These are phyloP conservation scores for Leptographium procerum DNA, from an alignment of 2,329 filamentous ascomycete species.

Conservation along the genomic window DNA sequence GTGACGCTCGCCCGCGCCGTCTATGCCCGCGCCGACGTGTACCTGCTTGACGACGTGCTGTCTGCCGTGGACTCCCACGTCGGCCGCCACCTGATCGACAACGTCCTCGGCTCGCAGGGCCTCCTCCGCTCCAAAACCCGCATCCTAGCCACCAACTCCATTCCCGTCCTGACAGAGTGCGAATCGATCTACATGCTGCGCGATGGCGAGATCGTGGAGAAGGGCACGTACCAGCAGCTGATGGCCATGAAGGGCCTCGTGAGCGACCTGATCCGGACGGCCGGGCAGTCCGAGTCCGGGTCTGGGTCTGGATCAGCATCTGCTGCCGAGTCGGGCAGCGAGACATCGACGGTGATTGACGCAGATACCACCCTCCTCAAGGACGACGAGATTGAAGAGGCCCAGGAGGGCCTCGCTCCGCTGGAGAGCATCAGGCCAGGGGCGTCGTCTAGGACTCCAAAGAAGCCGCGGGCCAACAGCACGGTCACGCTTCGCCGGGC, in stretches of 20 bases:
- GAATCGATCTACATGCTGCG: conserved; percentile 80
- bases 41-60: conserved; percentile 84
- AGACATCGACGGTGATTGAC: conserved; percentile 47
- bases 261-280: conserved; percentile 68
- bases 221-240: conserved; percentile 81
- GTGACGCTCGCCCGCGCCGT: conserved; percentile 87
- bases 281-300: conserved; percentile 44
- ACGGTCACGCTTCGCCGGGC: conserved; percentile 76
- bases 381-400: conserved; percentile 61
- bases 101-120: conserved; percentile 78
- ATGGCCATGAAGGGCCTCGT: conserved; percentile 92
- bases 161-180: conserved; percentile 78
- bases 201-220: conserved; percentile 73
- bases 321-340: conserved; percentile 27
- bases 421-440: conserved; percentile 61
- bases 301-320: conserved; percentile 27
- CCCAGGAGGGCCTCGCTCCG: conserved; percentile 64
- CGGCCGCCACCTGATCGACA: conserved; percentile 85
- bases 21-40: conserved; percentile 93
- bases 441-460: conserved; percentile 23
- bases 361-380: conserved; percentile 42
- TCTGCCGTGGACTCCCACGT: conserved; percentile 99
- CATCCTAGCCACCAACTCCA: conserved; percentile 89
- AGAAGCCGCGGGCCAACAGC: conserved; percentile 51
- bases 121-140: conserved; percentile 77